Evolutionary conservation across 2,329 filamentous ascomycete species (phyloP), one percentile per base, ranked within the genome.

Genomic region (Boeremia lycopersici): DNA sequence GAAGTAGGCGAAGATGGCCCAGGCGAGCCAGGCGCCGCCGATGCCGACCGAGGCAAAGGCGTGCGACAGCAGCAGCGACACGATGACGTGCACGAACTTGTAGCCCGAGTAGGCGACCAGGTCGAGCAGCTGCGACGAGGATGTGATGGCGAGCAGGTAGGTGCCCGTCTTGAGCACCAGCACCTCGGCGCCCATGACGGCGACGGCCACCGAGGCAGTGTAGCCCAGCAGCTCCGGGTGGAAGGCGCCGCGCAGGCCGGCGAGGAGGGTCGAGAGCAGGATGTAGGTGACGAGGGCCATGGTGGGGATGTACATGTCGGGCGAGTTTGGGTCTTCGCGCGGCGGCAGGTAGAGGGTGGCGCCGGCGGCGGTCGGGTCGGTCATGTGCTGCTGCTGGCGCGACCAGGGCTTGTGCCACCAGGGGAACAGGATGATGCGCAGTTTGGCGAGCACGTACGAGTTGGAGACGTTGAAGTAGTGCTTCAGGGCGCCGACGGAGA

Each of bases 381-480:
- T 29, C 9, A 59, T 33, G 49, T 87, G 88, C 64, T 52, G 88
- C 82, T 96, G 91, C 75, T 96, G 92, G 63, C 96, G 89, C 57
- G 91, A 96, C 95, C 95, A 99, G 6, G 93, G 93, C 79, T 93
- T 93, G 77, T 99, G 96, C 66, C 93, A 85, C 93, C 95, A 99
- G 48, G 95, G 95, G 77, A 98, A 96, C 57, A 99, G 87, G 55
- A 99, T 93, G 55, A 99, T 86, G 72, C 89, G 86, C 55, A 99
- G 84, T 78, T 99, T 99, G 78, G 89, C 91, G 72, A 96, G 82
- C 72, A 99, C 95, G 77, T 99, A 99, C 56, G 86, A 90, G 82
- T 99, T 99, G 64, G 93, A 96, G 61, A 99, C 95, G 78, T 98
- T 97, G 81, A 99, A 99, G 83, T 98, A 99, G 79, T 97, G 95